Base-by-base conservation (phyloP, 805 yeast species). In the Lachancea waltii region DNA sequence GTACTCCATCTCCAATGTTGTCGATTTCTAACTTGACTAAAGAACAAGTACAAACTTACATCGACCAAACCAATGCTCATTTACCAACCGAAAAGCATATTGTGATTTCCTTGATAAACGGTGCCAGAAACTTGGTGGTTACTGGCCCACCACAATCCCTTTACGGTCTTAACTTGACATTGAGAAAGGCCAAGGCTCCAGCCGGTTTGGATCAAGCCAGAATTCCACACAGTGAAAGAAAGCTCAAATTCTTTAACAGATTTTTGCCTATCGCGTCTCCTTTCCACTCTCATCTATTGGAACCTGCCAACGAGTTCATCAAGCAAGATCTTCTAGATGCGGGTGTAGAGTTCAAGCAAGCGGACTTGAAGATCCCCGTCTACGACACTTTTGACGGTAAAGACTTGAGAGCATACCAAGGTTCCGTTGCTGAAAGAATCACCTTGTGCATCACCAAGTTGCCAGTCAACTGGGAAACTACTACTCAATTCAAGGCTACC, bases 81-180 rank as follows among this genome's bases (percentile, higher is more conserved):
- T 75, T 92, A 67, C 97, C 98, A 51, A 68, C 70, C 37, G 95
- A 85, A 54, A 86, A 85, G 66, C 95, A 86, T 58, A 81, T 92
- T 56, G 85, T 81, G 44, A 80, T 92, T 48, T 87, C 97, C 30
- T 76, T 92, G 61, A 73, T 89, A 52, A 92, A 92, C 60, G 98
- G 98, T 63, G 95, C 95, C 33, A 78, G 95, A 69, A 85, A 87
- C 65, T 73, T 87, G 68, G 98, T 92, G 41, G 87, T 90, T 33
- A 77, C 95, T 16, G 99, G 99, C 63, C 98, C 97, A 34, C 97
- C 99, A 41, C 95, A 89, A 73, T 87, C 97, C 3, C 71, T 92
- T 45, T 92, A 90, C 55, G 99, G 99, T 72, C 75, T 92, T 55
- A 89, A 89, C 67, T 73, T 92, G 57, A 75, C 90, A 44, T 73